A percentile compares a stretch with the other conserved stretches of the same genome.
These are phyloP conservation scores for Colletotrichum incanum DNA, from an alignment of 2,329 filamentous ascomycete species.

Conservation along the genomic window DNA sequence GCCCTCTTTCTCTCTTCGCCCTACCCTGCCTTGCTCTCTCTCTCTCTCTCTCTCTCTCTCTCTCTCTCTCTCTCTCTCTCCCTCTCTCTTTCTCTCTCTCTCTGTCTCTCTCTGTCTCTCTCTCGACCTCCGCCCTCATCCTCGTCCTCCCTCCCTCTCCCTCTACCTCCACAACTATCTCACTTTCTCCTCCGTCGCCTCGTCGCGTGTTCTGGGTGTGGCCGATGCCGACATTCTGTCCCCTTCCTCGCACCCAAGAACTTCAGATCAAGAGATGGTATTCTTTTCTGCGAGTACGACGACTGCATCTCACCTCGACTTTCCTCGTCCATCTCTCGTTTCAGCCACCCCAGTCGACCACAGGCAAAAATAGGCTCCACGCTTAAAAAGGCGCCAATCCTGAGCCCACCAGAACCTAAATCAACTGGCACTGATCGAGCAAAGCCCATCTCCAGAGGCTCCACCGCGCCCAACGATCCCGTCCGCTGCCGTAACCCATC, in stretches of 20 bases:
- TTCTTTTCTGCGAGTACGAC: not conserved
- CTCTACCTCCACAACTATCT: conserved; percentile 1
- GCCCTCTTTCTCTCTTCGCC: too few species aligned
- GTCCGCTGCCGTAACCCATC: conserved; percentile 36
- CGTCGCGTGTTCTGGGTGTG: not conserved
- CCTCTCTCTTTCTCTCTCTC: conserved; percentile 18
- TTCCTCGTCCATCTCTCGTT: conserved; percentile 30
- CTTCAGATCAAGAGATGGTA: not conserved
- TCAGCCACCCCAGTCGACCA: conserved; percentile 43
- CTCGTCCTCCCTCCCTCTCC: conserved; percentile 13
- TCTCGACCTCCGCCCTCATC: conserved; percentile 6
- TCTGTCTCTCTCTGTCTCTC: conserved; percentile 9
- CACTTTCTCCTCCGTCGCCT: conserved; percentile 9
- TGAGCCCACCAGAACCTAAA: conserved; percentile 44
- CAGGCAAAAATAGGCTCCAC: conserved; percentile 44
- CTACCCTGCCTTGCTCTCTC: not conserved
- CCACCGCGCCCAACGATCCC: conserved; percentile 42
- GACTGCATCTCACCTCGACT: not conserved
- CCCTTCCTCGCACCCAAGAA: not conserved
- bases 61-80: conserved; percentile 16
- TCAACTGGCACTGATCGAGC: conserved; percentile 43
- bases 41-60: conserved; percentile 14
- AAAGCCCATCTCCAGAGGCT: conserved; percentile 42
- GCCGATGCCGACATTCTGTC: not conserved
- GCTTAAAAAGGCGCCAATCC: conserved; percentile 43